Evolutionary conservation across 208 protist species (phyloP), one percentile per base, ranked within the genome.

Genomic region (Trypanosomatidae sp.): DNA sequence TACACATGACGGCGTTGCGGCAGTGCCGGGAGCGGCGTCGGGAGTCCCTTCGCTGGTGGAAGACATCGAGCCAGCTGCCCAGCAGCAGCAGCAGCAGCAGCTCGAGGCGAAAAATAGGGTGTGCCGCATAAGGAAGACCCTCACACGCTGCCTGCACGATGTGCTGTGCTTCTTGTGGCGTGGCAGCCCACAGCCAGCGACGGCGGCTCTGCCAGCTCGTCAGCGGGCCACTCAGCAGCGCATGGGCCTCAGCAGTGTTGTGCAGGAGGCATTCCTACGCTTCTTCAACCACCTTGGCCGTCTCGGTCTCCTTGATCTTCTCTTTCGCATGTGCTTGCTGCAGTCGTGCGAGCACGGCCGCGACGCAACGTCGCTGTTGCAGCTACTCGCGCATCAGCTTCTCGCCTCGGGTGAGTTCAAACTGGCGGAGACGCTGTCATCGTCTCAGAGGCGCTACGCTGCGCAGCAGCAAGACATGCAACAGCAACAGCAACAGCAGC

Each of bases 301-400:
- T 33, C 71, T 68, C 30, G 83, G 81, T 9, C 79, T 87, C 25
- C 85, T 92, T 33, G 70, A 74, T 36, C 41, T 91, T 17, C 74
- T 95, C 43, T 92, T 82, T 67, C 76, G 78, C 12, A 71, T 92
- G 28, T 76, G 81, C 19, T 66, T 59, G 62, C 71, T 84, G 72
- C 73, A 77, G 17, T 86, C 82, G 41, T 91, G 81, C 73, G 72
- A 74, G 41, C 82, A 78, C 36, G 85, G 87, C 70, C 81, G 80
- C 15, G 91, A 95, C 62, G 89, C 85, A 15, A 84, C 81, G 19
- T 85, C 82, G 9, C 76, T 92, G 28, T 69, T 93, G 55, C 82
- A 90, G 59, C 75, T 93, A 19, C 84, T 95, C 41, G 81, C 80
- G 19, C 86, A 82, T 58, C 66, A 86, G 46, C 71, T 92, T 39